Evolutionary conservation across 2,329 filamentous ascomycete genomes (phyloP).

Genomic region (Metarhizium guizhouense): DNA sequence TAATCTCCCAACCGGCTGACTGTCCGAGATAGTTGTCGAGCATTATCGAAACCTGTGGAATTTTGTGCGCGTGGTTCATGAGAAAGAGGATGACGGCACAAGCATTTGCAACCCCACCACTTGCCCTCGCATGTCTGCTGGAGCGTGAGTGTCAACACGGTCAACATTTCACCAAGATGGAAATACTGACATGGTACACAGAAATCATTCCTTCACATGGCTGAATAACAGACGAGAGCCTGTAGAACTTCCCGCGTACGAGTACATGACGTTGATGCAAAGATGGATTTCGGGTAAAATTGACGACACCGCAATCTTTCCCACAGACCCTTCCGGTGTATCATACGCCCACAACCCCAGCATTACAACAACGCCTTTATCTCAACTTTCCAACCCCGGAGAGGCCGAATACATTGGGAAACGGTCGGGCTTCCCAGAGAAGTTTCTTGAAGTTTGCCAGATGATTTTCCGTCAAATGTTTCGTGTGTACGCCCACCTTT

Average conservation of each 20-base stretch:
- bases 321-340: constrained; percentile 67
- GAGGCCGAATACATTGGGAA: constrained; percentile 79
- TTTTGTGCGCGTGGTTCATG: constrained; percentile 81
- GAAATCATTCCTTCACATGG: constrained; percentile 95
- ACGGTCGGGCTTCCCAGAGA: constrained; percentile 82
- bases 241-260: constrained; percentile 82
- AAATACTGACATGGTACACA: constrained; percentile 15
- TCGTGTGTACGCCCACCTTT: constrained; percentile 93
- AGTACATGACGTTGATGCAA: constrained; percentile 93
- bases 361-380: constrained; percentile 49
- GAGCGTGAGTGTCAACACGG: constrained; percentile 55
- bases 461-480: constrained; percentile 98
- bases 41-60: constrained; percentile 84
- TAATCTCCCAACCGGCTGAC: constrained; percentile 1
- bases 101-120: constrained; percentile 76
- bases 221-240: constrained; percentile 80
- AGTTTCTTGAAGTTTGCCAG: constrained; percentile 85
- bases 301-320: constrained; percentile 82
- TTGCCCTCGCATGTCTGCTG: constrained; percentile 91
- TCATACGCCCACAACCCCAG: constrained; percentile 57
- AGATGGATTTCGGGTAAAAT: constrained; percentile 97
- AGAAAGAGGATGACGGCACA: constrained; percentile 68
- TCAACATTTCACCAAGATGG: background rate
- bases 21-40: constrained; percentile 64
- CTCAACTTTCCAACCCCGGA: constrained; percentile 50